Evolutionary conservation across 148 eudicot species (phyloP), one percentile per base, ranked within the genome.

Genomic region (Chenopodium quinoa): DNA sequence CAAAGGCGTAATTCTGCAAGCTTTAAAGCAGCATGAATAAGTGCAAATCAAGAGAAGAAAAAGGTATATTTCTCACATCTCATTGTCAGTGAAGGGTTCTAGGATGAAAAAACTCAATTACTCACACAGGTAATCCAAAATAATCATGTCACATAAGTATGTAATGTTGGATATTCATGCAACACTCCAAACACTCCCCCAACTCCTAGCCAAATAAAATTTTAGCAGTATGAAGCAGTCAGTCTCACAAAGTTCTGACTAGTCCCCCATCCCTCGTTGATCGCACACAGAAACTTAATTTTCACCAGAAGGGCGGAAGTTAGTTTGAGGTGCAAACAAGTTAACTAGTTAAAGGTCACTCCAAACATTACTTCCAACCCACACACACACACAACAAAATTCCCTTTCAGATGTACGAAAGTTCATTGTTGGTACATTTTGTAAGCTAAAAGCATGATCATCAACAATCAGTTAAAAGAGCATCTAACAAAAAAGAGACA

Each of bases 321-420:
- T 73, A 3, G 47, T 73, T 23, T 32, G 10, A 73, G 11, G 25
- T 47, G 34, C 17, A 67, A 67, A 67, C 16, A 67, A 67, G 71
- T 20, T 3, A 67, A 9, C 71, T 27, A 13, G 40, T 62, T 14
- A 56, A 14, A 56, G 17, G 17, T 14, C 19, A 52, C 22, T 56
- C 62, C 62, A 62, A 22, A 62, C 11, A 62, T 62, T 7, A 62
- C 2, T 20, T n/a, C 37, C 11, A 47, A 23, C 0, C 32, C 25
- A 37, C 44, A 37, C 44, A 37, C 44, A 40, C 44, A 40, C 44
- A 48, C 46, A 47, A 3, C n/a, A 3, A 7, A 2, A 37, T 2
- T 71, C 70, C 12, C 34, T 66, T 69, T 32, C 75, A 44, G 54
- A 72, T 72, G 75, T 22, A 72, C n/a, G 54, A n/a, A 44, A 7